Percentiles rank a stretch among this genome's conserved stretches.
These are phyloP conservation scores for Stipa capillata DNA, from an alignment of 176 grass and related monocot species.

Conservation along the genomic window DNA sequence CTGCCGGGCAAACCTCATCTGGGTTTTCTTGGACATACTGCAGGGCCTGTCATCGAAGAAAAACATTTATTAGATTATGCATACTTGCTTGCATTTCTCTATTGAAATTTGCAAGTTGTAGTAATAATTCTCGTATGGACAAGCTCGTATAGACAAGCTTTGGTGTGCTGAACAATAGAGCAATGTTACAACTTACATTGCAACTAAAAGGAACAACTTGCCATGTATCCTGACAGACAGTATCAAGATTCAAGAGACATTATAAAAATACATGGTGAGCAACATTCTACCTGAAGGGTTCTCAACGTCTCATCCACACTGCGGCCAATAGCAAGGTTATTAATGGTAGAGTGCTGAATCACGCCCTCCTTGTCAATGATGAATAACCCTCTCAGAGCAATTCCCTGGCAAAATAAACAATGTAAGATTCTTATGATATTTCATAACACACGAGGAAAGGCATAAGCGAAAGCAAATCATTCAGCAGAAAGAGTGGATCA, in stretches of 20 bases:
- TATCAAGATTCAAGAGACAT: background rate
- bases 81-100: background rate
- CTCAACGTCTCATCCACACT: constrained; percentile 76
- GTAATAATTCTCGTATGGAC: background rate
- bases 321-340: constrained; percentile 69
- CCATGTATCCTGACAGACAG: too few species aligned
- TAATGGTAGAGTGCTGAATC: constrained; percentile 74
- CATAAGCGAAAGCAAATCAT: background rate
- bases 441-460: background rate
- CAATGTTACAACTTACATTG: background rate
- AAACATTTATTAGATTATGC: background rate
- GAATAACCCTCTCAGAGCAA: constrained; percentile 71
- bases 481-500: background rate
- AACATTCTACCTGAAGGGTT: constrained; percentile 67
- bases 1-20: constrained; percentile 88
- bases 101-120: background rate
- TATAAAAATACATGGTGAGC: background rate
- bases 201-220: too few species aligned
- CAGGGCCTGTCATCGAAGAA: constrained; percentile 19
- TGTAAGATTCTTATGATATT: background rate
- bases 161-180: background rate
- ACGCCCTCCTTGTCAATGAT: constrained; percentile 75
- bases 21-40: constrained; percentile 94
- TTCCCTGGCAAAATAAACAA: constrained; percentile 36
- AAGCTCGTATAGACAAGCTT: too few species aligned